Percentiles rank a stretch among this genome's conserved stretches.
Conservation (phyloP, 352 stramenopile species). For the Phytophthora sp. region DNA sequence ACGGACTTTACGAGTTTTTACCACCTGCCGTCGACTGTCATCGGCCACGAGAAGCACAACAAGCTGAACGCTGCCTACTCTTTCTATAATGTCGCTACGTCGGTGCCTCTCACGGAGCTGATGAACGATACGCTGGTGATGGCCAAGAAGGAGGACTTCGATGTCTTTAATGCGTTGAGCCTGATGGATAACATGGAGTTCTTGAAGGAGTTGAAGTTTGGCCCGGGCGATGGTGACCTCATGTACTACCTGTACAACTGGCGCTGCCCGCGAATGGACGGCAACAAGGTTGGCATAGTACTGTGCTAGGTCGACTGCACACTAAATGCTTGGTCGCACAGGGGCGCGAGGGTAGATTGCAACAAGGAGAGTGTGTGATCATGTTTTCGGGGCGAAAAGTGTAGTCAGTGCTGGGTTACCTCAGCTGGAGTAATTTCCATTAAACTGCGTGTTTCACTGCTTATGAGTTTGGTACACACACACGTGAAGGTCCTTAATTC, state of each 20-base stretch:
- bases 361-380: too few species aligned
- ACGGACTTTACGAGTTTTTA: constrained; percentile 98
- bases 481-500: too few species aligned
- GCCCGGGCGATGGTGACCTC: constrained; percentile 60
- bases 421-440: too few species aligned
- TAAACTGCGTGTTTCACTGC: too few species aligned
- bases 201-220: constrained; percentile 52
- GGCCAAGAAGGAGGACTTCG: constrained; percentile 63
- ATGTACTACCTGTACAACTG: constrained; percentile 85
- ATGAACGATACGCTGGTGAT: constrained; percentile 69
- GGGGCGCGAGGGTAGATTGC: too few species aligned
- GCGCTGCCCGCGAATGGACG: too few species aligned
- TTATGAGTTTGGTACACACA: too few species aligned
- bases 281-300: constrained; percentile 49
- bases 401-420: too few species aligned
- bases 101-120: constrained; percentile 48
- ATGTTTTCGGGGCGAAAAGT: too few species aligned
- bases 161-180: constrained; percentile 77
- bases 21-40: constrained; percentile 97
- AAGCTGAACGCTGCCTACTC: constrained; percentile 98
- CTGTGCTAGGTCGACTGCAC: too few species aligned
- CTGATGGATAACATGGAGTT: constrained; percentile 79
- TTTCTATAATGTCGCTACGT: constrained; percentile 96
- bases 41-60: constrained; percentile 95
- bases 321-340: too few species aligned